Conservation (phyloP, 345 rosid species). For the Arabidopsis arenosa region DNA sequence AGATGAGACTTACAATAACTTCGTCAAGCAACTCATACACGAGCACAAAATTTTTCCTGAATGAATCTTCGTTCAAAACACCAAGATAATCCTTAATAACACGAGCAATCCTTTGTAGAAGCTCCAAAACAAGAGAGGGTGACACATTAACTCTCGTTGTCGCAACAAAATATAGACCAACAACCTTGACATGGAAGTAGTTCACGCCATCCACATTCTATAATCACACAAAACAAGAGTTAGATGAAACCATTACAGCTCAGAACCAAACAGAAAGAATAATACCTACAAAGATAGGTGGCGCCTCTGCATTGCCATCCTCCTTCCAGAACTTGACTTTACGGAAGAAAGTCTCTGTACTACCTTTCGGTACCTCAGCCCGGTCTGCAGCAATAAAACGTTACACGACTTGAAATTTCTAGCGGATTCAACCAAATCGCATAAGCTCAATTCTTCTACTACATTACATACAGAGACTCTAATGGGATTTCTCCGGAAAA, state of each 20-base stretch:
- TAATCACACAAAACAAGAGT: conserved; percentile 3
- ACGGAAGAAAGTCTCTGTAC: conserved; percentile 92
- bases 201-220: conserved; percentile 96
- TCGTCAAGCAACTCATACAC: conserved; percentile 97
- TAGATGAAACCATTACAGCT: conserved; percentile 12
- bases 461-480: conserved; percentile 5
- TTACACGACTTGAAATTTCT: not conserved
- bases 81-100: conserved; percentile 98
- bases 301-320: conserved; percentile 93
- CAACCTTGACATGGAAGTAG: conserved; percentile 97
- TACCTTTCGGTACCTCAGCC: conserved; percentile 86
- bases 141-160: conserved; percentile 92
- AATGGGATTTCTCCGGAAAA: not conserved
- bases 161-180: conserved; percentile 89
- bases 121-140: conserved; percentile 97
- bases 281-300: conserved; percentile 99
- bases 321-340: conserved; percentile 99
- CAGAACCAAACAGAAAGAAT: conserved; percentile 13
- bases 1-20: conserved; percentile 77
- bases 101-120: conserved; percentile 92
- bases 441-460: conserved; percentile 8
- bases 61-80: conserved; percentile 91
- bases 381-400: conserved; percentile 63
- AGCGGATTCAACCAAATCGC: conserved; percentile 20
- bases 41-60: conserved; percentile 91